These are phyloP conservation scores for Scalesia atractyloides DNA, from an alignment of 129 eudicot genomes.

Conservation along the genomic window DNA sequence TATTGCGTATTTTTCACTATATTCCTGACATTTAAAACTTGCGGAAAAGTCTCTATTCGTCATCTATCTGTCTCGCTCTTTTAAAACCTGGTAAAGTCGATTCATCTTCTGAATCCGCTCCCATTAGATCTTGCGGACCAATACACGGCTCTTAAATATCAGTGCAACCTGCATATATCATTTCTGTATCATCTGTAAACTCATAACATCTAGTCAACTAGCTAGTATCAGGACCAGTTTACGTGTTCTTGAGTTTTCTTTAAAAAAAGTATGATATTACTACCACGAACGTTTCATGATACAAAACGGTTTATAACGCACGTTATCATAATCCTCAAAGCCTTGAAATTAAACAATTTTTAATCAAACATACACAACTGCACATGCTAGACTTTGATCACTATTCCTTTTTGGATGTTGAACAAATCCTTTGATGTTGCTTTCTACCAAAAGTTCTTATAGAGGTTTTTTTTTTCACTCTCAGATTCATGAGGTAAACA, in stretches of 20 bases:
- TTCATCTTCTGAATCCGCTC: slow-evolving; percentile 10
- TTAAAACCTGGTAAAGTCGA: slow-evolving; percentile 23
- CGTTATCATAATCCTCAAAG: not conserved
- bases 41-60: slow-evolving; percentile 36
- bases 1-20: no score
- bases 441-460: no score
- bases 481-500: no score
- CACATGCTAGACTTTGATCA: not conserved
- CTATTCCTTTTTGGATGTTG: not conserved
- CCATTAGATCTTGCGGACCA: slow-evolving; percentile 7
- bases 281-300: slow-evolving; percentile 15
- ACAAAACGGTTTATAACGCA: not conserved
- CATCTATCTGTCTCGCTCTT: slow-evolving; percentile 20
- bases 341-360: not conserved
- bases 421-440: not conserved
- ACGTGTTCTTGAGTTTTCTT: not conserved
- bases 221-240: not conserved
- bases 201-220: slow-evolving; percentile 4
- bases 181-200: slow-evolving; percentile 6
- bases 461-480: no score
- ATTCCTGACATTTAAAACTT: slow-evolving; percentile 69
- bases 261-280: not conserved
- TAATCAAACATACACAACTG: not conserved
- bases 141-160: not conserved
- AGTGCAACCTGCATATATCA: slow-evolving; percentile 6